These are phyloP conservation scores for Endocalyx cinctus DNA, from an alignment of 2,329 filamentous ascomycete genomes.

Conservation along the genomic window DNA sequence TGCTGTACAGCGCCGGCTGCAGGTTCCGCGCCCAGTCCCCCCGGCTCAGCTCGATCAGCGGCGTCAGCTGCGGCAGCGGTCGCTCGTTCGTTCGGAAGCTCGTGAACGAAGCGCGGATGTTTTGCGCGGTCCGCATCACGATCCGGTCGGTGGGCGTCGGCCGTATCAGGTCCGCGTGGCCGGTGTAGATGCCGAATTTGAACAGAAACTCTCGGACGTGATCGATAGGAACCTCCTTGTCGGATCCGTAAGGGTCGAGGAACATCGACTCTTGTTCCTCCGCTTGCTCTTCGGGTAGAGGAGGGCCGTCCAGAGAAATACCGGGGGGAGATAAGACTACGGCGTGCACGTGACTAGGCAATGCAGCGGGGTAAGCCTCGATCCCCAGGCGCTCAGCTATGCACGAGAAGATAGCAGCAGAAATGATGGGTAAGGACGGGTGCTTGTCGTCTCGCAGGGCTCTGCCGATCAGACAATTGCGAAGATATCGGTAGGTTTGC, in stretches of 20 bases:
- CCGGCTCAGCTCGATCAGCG: conserved; percentile 31
- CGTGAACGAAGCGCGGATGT: conserved; percentile 71
- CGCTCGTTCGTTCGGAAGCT: conserved; percentile 34
- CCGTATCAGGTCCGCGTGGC: conserved; percentile 50
- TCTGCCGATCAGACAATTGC: conserved; percentile 84
- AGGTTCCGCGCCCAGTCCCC: conserved; percentile 53
- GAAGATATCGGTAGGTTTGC: conserved; percentile 68
- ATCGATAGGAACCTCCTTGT: conserved; percentile 58
- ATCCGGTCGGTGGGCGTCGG: conserved; percentile 63
- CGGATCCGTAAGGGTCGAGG: conserved; percentile 73
- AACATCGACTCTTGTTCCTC: conserved; percentile 59
- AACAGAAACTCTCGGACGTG: conserved; percentile 58
- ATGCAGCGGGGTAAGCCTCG: conserved; percentile 71
- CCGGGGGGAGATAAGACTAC: conserved; percentile 63
- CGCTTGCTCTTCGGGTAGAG: conserved; percentile 33
- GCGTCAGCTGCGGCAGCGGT: conserved; percentile 32
- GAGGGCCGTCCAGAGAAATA: conserved; percentile 53
- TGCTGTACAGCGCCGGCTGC: conserved; percentile 62
- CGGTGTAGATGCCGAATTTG: conserved; percentile 38
- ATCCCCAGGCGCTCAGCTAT: conserved; percentile 71
- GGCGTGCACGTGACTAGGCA: conserved; percentile 81
- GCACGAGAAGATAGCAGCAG: conserved; percentile 79
- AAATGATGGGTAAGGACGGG: conserved; percentile 80
- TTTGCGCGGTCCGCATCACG: conserved; percentile 70
- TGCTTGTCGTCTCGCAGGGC: conserved; percentile 69